phyloP scores from a whole-genome alignment of 2,329 filamentous ascomycete species.

The Lachnellula cervina region DNA sequence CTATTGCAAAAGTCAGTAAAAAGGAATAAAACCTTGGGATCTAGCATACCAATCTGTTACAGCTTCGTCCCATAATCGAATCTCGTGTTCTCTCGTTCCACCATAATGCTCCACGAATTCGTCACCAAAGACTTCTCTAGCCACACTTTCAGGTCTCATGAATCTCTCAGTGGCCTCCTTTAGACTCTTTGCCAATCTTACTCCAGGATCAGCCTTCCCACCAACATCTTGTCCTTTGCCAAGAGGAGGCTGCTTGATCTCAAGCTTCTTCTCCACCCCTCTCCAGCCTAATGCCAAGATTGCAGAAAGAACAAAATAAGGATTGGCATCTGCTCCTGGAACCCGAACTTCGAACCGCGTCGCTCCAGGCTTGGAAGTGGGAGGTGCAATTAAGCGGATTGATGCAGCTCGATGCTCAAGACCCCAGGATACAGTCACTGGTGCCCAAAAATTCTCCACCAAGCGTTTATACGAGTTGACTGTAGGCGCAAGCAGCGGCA shows the following conservation, averaged over 20 bases:
- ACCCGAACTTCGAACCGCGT: conserved; percentile 92
- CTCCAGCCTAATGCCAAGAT: conserved; percentile 86
- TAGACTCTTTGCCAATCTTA: conserved; percentile 75
- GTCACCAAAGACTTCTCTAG: conserved; percentile 90
- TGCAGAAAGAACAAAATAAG: conserved; percentile 79
- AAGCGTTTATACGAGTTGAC: conserved; percentile 98
- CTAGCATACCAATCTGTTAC: conserved; percentile 87
- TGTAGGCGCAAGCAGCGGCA: conserved; percentile 91
- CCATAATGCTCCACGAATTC: conserved; percentile 95
- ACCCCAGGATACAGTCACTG: conserved; percentile 96
- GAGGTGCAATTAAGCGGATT: conserved; percentile 83
- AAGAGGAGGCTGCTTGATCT: conserved; percentile 75
- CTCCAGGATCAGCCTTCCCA: conserved; percentile 63
- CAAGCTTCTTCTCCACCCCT: conserved; percentile 86
- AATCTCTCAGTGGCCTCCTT: conserved; percentile 81
- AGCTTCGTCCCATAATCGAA: conserved; percentile 87
- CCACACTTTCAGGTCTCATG: conserved; percentile 71
- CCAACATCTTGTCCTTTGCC: conserved; percentile 82
- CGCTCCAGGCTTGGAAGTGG: conserved; percentile 75
- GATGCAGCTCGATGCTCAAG: conserved; percentile 91
- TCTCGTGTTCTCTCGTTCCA: conserved; percentile 87
- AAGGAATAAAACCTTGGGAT: neutral
- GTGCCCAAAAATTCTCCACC: conserved; percentile 99
- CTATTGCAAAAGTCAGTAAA: conserved; percentile 36
- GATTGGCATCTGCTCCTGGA: conserved; percentile 89